phyloP scores from a whole-genome alignment of 2,329 filamentous ascomycete genomes.

The Albophoma yamanashiensis region DNA sequence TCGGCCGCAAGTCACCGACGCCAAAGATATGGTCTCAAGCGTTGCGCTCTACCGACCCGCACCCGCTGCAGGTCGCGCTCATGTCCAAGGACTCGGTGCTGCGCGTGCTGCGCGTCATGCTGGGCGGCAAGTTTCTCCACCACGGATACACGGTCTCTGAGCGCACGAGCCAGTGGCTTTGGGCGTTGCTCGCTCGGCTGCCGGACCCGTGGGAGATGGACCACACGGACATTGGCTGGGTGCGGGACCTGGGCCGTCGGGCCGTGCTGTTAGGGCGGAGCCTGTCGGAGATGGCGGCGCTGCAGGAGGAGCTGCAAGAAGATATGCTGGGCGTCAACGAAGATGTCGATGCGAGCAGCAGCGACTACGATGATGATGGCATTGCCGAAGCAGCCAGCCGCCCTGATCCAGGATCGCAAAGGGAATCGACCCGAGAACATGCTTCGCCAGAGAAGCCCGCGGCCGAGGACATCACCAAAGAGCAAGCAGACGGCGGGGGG shows the following conservation, averaged over 20 bases:
- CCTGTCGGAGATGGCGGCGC: slow-evolving; percentile 39
- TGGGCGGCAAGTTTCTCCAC: slow-evolving; percentile 52
- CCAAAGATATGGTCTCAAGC: slow-evolving; percentile 41
- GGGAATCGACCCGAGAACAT: neutral
- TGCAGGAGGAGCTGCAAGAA: slow-evolving; percentile 31
- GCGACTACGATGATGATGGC: slow-evolving; percentile 14
- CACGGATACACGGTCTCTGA: slow-evolving; percentile 48
- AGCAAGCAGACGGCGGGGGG: slow-evolving; percentile 12
- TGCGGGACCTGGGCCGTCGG: slow-evolving; percentile 71
- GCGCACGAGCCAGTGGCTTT: slow-evolving; percentile 72
- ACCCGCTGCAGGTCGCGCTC: slow-evolving; percentile 47
- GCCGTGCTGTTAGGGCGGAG: slow-evolving; percentile 52
- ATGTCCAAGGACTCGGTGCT: slow-evolving; percentile 59
- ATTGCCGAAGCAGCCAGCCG: neutral
- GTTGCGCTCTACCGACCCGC: slow-evolving; percentile 42
- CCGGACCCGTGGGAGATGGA: slow-evolving; percentile 65
- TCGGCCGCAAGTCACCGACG: slow-evolving; percentile 37
- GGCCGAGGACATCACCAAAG: slow-evolving; percentile 6
- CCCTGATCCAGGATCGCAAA: neutral
- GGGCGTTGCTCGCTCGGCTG: slow-evolving; percentile 68
- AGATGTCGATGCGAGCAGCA: slow-evolving; percentile 34
- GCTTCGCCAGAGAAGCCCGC: neutral
- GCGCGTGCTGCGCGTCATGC: slow-evolving; percentile 55
- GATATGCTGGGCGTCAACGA: slow-evolving; percentile 31
- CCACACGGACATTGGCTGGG: slow-evolving; percentile 62